A percentile compares a stretch with the other conserved stretches of the same genome.
Conservation (phyloP, 768 basidiomycete species). For the Termitomyces sp. region DNA sequence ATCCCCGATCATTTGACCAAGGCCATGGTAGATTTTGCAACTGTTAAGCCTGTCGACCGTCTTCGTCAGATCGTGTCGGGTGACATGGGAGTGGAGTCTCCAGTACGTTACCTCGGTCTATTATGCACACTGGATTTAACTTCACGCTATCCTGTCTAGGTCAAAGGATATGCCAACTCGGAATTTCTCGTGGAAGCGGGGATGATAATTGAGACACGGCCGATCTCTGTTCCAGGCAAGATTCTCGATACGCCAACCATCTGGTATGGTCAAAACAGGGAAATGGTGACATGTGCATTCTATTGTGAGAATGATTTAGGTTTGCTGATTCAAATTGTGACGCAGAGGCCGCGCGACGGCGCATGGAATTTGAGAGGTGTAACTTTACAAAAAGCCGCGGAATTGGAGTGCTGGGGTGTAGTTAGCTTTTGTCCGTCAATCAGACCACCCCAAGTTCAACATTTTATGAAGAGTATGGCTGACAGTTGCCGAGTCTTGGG, state of each 20-base stretch:
- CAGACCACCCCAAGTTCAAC: not conserved
- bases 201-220: conserved; percentile 27
- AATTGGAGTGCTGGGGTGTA: conserved; percentile 18
- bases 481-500: conserved; percentile 2
- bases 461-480: conserved; percentile 3
- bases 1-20: conserved; percentile 33
- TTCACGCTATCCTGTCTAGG: conserved; percentile 1
- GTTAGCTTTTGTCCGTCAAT: conserved; percentile 6
- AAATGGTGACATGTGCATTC: not conserved
- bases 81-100: conserved; percentile 7
- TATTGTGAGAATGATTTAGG: not conserved
- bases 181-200: conserved; percentile 37
- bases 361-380: conserved; percentile 25
- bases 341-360: conserved; percentile 18
- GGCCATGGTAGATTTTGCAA: conserved; percentile 45
- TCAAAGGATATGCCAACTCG: conserved; percentile 17
- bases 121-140: not conserved
- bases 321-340: not conserved
- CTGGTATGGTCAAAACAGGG: conserved; percentile 9
- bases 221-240: conserved; percentile 21
- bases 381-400: conserved; percentile 12
- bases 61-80: conserved; percentile 35
- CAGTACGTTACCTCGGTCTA: not conserved
- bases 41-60: conserved; percentile 40
- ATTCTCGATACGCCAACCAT: conserved; percentile 16